Evolutionary conservation across 345 rosid species (phyloP).

Genomic region (Leavenworthia alabamica): DNA sequence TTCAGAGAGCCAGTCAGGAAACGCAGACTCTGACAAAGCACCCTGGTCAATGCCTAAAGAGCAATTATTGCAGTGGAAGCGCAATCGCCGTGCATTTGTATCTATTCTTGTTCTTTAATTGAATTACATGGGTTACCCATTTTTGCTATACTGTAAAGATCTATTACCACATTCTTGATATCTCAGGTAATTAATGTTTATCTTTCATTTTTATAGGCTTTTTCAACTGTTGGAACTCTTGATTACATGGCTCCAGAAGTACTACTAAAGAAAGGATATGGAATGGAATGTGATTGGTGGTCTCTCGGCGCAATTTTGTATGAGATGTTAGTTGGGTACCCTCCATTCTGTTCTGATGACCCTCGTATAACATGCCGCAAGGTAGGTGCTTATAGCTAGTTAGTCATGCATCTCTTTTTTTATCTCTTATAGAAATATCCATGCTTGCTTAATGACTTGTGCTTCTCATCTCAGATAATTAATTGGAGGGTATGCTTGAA

Average conservation of each 20-base stretch:
- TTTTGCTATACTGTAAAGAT: background rate
- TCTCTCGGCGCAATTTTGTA: conserved; percentile 96
- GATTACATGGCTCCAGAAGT: conserved; percentile 99
- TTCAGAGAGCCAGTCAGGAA: conserved; percentile 38
- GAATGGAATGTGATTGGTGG: conserved; percentile 99
- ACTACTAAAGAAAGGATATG: conserved; percentile 88
- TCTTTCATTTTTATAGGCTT: conserved; percentile 52
- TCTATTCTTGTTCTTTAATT: conserved; percentile 12
- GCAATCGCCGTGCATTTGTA: conserved; percentile 94
- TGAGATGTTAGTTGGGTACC: conserved; percentile 96
- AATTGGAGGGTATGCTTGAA: conserved; percentile 91
- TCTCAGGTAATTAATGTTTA: background rate
- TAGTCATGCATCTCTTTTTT: conserved; percentile 14
- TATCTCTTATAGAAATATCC: conserved; percentile 2
- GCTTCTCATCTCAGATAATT: conserved; percentile 54
- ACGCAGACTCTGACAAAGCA: conserved; percentile 41
- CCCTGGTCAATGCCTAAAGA: conserved; percentile 92
- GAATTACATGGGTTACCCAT: background rate
- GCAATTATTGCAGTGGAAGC: conserved; percentile 73
- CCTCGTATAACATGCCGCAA: conserved; percentile 93
- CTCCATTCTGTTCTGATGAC: conserved; percentile 96
- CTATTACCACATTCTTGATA: background rate
- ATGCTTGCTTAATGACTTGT: conserved; percentile 21
- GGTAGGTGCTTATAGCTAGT: conserved; percentile 39
- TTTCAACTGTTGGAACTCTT: conserved; percentile 97